phyloP scores from a whole-genome alignment of 176 grass and related monocot species.

The Bolboschoenus planiculmis region DNA sequence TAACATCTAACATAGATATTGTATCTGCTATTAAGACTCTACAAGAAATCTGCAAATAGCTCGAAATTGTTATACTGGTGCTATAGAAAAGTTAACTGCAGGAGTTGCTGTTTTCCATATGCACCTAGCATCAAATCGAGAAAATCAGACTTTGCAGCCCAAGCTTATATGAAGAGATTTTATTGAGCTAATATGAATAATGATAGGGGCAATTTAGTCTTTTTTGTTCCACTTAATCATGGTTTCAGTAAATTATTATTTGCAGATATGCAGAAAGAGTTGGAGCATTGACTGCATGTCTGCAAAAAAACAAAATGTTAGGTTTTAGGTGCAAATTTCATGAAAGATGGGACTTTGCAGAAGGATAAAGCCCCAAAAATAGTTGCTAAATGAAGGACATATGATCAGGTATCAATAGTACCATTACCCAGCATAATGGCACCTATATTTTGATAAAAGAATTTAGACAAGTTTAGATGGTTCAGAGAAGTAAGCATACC shows the following conservation, averaged over 20 bases:
- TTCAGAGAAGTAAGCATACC: conserved; percentile 17
- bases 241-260: neutral
- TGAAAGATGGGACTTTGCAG: neutral
- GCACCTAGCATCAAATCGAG: neutral
- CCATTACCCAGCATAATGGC: neutral
- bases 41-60: neutral
- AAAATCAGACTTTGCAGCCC: neutral
- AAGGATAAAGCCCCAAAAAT: neutral
- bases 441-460: neutral
- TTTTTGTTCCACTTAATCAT: neutral
- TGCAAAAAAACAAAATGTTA: neutral
- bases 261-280: neutral
- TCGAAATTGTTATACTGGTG: neutral
- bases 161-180: neutral
- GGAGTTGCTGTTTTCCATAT: neutral
- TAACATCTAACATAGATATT: neutral
- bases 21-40: neutral
- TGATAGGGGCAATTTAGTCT: neutral
- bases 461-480: neutral
- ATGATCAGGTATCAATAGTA: neutral
- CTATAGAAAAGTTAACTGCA: neutral
- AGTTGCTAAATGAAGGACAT: neutral
- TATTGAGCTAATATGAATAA: neutral
- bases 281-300: neutral
- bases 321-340: neutral